Conservation (phyloP, 108 stramenopile genomes). For the Skeletonema tropicum region DNA sequence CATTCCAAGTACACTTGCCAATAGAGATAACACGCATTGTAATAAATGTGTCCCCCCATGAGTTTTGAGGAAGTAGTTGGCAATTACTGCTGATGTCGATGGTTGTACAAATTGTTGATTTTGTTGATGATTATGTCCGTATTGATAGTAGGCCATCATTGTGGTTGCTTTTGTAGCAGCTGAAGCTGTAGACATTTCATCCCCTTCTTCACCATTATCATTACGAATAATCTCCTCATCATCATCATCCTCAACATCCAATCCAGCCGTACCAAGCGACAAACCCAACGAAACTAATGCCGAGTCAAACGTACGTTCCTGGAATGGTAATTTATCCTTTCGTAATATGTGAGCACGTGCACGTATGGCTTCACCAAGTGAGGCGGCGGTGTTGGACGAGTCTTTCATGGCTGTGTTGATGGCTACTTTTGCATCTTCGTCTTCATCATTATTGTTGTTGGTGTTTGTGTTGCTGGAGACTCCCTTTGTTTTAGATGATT, state of each 20-base stretch:
- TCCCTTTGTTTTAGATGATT: too few relatives aligned
- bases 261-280: slow-evolving; percentile 50
- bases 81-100: slow-evolving; percentile 61
- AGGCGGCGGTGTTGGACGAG: slow-evolving; percentile 58
- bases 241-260: slow-evolving; percentile 12
- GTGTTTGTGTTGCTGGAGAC: too few relatives aligned
- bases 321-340: background rate
- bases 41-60: slow-evolving; percentile 82
- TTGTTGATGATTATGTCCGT: slow-evolving; percentile 10
- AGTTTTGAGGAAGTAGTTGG: slow-evolving; percentile 81
- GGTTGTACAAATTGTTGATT: slow-evolving; percentile 62
- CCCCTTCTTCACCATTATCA: slow-evolving; percentile 12
- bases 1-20: slow-evolving; percentile 57
- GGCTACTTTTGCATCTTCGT: slow-evolving; percentile 25
- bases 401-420: slow-evolving; percentile 65
- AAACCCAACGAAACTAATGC: slow-evolving; percentile 40
- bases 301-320: slow-evolving; percentile 27
- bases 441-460: background rate
- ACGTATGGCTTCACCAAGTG: slow-evolving; percentile 75
- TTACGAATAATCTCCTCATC: background rate
- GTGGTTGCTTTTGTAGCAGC: background rate
- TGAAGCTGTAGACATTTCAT: slow-evolving; percentile 23
- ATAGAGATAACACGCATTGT: slow-evolving; percentile 63
- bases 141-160: slow-evolving; percentile 25
- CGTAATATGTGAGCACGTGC: slow-evolving; percentile 11